Evolutionary conservation across 176 grass and related monocot genomes (phyloP).

Genomic region (Typha latifolia): DNA sequence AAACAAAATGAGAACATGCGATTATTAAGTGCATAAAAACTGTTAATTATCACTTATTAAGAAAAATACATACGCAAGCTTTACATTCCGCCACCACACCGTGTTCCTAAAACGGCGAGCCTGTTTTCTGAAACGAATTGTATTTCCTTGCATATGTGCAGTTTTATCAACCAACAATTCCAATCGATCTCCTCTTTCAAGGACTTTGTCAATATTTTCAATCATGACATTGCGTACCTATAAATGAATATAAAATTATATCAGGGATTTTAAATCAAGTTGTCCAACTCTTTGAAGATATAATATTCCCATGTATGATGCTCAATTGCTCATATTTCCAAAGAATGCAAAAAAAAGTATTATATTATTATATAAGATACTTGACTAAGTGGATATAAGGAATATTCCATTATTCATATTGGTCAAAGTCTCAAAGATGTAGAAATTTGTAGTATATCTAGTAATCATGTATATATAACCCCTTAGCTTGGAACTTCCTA

Average conservation of each 20-base stretch:
- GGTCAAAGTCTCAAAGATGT: too few species aligned
- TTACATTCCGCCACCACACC: conserved; percentile 85
- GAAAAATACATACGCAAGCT: conserved; percentile 57
- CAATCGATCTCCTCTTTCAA: conserved; percentile 91
- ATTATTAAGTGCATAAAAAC: not conserved
- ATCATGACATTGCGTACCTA: conserved; percentile 99
- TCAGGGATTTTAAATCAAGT: not conserved
- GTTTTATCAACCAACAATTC: conserved; percentile 94
- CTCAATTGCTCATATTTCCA: not conserved
- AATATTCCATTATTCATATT: too few species aligned
- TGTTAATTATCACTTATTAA: conserved; percentile 6
- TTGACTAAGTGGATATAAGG: too few species aligned
- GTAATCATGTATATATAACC: too few species aligned
- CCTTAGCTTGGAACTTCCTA: too few species aligned
- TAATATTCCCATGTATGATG: too few species aligned
- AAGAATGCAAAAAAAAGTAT: not conserved
- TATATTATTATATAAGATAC: not conserved
- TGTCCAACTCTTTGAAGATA: not conserved
- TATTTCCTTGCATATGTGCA: conserved; percentile 86
- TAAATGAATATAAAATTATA: not conserved
- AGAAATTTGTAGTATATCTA: too few species aligned
- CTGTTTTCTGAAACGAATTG: conserved; percentile 80
- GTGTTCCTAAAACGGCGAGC: conserved; percentile 82
- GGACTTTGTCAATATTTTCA: conserved; percentile 96
- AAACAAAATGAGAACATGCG: too few species aligned